These are phyloP conservation scores for Myriosclerotinia curreyana DNA, from an alignment of 2,329 filamentous ascomycete genomes.

Conservation along the genomic window DNA sequence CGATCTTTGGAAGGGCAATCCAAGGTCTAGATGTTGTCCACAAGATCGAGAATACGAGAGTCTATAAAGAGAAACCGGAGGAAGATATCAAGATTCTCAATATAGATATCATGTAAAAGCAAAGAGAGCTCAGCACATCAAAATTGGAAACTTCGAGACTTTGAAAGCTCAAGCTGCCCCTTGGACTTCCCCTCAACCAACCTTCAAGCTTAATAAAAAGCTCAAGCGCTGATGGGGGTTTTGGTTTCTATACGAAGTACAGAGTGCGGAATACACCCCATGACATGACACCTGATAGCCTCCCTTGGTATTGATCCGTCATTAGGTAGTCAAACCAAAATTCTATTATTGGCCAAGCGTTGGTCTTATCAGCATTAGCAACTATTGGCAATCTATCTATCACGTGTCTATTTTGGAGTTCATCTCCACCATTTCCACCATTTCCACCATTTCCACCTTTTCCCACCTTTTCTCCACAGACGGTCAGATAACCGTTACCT, in stretches of 20 bases:
- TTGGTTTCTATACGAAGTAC: too few relatives aligned
- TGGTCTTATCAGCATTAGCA: not conserved
- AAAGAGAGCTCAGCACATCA: not conserved
- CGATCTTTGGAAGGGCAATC: conserved; percentile 87
- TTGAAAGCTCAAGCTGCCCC: too few relatives aligned
- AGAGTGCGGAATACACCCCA: too few relatives aligned
- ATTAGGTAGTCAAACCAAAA: too few relatives aligned
- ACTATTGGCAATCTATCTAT: not conserved
- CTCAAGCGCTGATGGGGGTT: too few relatives aligned
- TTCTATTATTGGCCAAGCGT: too few relatives aligned
- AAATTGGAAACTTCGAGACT: too few relatives aligned
- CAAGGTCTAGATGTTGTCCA: conserved; percentile 93
- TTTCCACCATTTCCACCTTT: conserved; percentile 1
- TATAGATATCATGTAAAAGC: conserved; percentile 50
- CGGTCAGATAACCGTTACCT: too few relatives aligned
- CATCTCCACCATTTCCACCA: not conserved
- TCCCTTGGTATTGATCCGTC: too few relatives aligned
- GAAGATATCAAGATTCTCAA: conserved; percentile 97
- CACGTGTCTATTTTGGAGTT: not conserved
- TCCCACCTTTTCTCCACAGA: not conserved
- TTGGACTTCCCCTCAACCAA: too few relatives aligned
- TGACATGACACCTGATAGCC: too few relatives aligned
- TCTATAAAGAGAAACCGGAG: conserved; percentile 86
- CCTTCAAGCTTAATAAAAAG: too few relatives aligned
- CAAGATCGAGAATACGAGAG: conserved; percentile 87